Conservation (phyloP, 306 rosid genomes). For the Leucaena leucocephala region DNA sequence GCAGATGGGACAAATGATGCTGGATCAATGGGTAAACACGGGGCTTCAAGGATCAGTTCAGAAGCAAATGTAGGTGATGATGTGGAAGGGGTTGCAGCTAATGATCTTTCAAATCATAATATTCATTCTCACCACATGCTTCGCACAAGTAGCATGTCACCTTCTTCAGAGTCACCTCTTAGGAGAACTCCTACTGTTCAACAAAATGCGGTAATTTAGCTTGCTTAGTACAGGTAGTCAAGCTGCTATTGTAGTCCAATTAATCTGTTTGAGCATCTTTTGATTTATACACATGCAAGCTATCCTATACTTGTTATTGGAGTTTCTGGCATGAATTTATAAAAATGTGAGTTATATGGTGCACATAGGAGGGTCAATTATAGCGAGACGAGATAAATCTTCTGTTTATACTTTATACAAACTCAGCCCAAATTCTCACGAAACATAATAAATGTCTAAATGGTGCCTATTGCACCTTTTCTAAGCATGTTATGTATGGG, state of each 20-base stretch:
- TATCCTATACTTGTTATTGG: neutral
- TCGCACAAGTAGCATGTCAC: conserved; percentile 76
- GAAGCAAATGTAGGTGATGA: conserved; percentile 70
- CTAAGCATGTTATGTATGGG: conserved; percentile 1
- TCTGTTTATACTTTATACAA: conserved; percentile 7
- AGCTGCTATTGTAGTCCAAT: conserved; percentile 19
- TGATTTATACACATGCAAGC: neutral
- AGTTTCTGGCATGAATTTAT: conserved; percentile 12
- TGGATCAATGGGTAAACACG: conserved; percentile 63
- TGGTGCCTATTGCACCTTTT: neutral
- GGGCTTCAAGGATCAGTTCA: conserved; percentile 52
- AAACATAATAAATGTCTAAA: neutral
- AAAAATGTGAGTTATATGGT: conserved; percentile 25
- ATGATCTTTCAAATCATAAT: conserved; percentile 61
- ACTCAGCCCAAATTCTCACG: conserved; percentile 12
- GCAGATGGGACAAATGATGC: conserved; percentile 66
- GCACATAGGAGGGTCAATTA: conserved; percentile 14
- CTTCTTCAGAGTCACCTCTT: conserved; percentile 91
- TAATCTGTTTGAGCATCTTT: conserved; percentile 20
- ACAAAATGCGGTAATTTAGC: conserved; percentile 62
- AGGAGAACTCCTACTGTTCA: conserved; percentile 64
- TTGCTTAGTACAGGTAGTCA: neutral
- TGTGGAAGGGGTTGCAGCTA: conserved; percentile 76
- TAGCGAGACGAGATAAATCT: conserved; percentile 14
- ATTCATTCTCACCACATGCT: conserved; percentile 57